phyloP scores from a whole-genome alignment of 1,139 yeast species.

The Kodamaea arcana region DNA sequence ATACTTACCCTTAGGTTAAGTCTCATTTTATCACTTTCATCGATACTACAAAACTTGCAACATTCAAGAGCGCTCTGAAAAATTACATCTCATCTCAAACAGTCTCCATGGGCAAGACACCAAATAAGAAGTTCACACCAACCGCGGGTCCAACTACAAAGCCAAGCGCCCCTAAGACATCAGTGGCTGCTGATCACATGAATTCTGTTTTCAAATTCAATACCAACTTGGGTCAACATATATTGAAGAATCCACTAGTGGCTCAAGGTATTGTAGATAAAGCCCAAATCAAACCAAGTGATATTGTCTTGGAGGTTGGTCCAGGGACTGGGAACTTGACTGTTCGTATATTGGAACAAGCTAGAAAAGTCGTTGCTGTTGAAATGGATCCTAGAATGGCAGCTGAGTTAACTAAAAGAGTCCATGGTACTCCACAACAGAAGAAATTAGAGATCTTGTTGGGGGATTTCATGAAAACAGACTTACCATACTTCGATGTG shows the following conservation, averaged over 20 bases:
- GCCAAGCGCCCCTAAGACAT: constrained; percentile 36
- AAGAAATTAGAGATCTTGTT: constrained; percentile 85
- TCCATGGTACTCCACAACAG: constrained; percentile 91
- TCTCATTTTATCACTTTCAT: no score
- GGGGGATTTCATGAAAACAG: constrained; percentile 96
- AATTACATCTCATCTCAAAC: constrained; percentile 5
- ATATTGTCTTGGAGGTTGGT: constrained; percentile 91
- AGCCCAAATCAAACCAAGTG: constrained; percentile 89
- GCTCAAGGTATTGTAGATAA: constrained; percentile 98
- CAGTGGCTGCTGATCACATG: constrained; percentile 62
- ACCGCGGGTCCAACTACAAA: constrained; percentile 8
- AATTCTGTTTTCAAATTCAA: constrained; percentile 92
- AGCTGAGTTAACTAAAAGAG: constrained; percentile 95
- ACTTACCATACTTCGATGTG: constrained; percentile 89
- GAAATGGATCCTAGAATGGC: constrained; percentile 99
- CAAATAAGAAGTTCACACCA: constrained; percentile 48
- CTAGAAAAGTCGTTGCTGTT: constrained; percentile 86
- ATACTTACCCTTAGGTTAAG: no score
- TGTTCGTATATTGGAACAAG: constrained; percentile 86
- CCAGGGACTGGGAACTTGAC: constrained; percentile 99
- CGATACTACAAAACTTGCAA: no score
- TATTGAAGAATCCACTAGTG: constrained; percentile 88
- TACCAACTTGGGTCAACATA: constrained; percentile 96
- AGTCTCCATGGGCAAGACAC: constrained; percentile 48
- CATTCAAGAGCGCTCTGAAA: no score